Evolutionary conservation across 2,329 filamentous ascomycete species (phyloP).

Genomic region (Huntiella abstrusa): DNA sequence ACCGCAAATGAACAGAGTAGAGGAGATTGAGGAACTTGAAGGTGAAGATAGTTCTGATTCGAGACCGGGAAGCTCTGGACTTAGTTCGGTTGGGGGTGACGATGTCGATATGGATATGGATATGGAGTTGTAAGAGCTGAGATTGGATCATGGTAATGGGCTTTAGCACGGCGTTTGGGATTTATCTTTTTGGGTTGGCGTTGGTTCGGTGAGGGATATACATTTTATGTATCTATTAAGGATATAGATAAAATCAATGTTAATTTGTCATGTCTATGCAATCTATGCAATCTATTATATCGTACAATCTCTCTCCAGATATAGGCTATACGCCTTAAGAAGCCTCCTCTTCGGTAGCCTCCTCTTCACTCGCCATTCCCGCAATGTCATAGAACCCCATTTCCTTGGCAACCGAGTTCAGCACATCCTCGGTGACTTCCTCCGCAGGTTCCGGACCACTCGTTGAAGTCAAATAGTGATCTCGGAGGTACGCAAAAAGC

Average conservation of each 20-base stretch:
- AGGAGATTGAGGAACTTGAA: not conserved
- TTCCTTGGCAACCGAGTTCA: constrained; percentile 20
- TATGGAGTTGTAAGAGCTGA: constrained; percentile 14
- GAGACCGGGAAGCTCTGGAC: constrained; percentile 32
- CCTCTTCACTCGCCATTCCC: constrained; percentile 14
- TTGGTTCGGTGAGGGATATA: not conserved
- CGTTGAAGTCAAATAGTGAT: constrained; percentile 8
- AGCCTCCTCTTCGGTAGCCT: constrained; percentile 16
- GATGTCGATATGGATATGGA: constrained; percentile 24
- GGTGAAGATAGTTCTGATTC: constrained; percentile 16
- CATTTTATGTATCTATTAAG: no score
- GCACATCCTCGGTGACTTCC: constrained; percentile 14
- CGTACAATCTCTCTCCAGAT: no score
- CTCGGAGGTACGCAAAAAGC: constrained; percentile 23
- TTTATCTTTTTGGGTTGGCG: constrained; percentile 12
- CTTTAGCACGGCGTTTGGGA: constrained; percentile 27
- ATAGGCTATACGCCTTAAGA: no score
- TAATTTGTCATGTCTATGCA: no score
- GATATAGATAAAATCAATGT: no score
- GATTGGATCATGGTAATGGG: constrained; percentile 1
- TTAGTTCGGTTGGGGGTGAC: constrained; percentile 36
- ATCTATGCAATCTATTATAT: no score
- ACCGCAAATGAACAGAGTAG: constrained; percentile 3
- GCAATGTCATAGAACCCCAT: constrained; percentile 24
- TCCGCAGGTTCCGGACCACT: constrained; percentile 1